phyloP scores from a whole-genome alignment of 192 early-diverging fungal species.

The Coemansia sp. region DNA sequence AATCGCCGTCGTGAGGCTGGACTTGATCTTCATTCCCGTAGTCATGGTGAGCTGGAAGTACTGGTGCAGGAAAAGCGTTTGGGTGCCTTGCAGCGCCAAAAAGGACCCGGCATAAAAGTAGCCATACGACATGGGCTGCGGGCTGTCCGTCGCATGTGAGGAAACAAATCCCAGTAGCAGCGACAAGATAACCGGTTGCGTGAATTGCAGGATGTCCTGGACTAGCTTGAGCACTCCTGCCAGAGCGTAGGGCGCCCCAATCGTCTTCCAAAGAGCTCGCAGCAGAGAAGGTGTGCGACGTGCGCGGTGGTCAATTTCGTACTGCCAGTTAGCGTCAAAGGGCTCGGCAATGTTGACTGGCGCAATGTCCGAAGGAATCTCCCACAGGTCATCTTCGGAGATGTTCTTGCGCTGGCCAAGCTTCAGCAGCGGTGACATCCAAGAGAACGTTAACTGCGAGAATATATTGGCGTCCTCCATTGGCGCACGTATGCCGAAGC shows the following conservation, averaged over 20 bases:
- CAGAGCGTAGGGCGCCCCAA: slow-evolving; percentile 65
- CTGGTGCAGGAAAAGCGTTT: slow-evolving; percentile 82
- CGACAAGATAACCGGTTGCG: slow-evolving; percentile 73
- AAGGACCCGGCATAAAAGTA: slow-evolving; percentile 75
- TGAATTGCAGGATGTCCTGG: slow-evolving; percentile 74
- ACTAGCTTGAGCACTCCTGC: slow-evolving; percentile 74
- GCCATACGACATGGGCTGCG: slow-evolving; percentile 67
- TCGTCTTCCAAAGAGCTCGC: slow-evolving; percentile 56
- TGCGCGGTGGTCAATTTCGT: slow-evolving; percentile 57
- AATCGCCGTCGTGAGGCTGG: slow-evolving; percentile 74
- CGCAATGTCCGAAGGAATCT: slow-evolving; percentile 57
- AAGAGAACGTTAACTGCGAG: slow-evolving; percentile 70
- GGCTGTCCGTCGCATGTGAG: slow-evolving; percentile 24
- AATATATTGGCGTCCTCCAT: slow-evolving; percentile 54
- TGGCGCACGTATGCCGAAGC: slow-evolving; percentile 49
- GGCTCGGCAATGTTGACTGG: slow-evolving; percentile 56
- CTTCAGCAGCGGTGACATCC: slow-evolving; percentile 83
- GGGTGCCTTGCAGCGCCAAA: slow-evolving; percentile 66
- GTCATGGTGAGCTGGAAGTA: slow-evolving; percentile 79
- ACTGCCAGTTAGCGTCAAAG: slow-evolving; percentile 72
- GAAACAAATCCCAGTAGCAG: slow-evolving; percentile 63
- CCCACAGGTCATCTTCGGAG: slow-evolving; percentile 71
- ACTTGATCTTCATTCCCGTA: slow-evolving; percentile 68
- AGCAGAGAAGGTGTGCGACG: slow-evolving; percentile 63
- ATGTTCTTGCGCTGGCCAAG: slow-evolving; percentile 71